Evolutionary conservation across 1,139 yeast genomes (phyloP), one percentile per base, ranked within the genome.

Genomic region (Scheffersomyces quercinus): DNA sequence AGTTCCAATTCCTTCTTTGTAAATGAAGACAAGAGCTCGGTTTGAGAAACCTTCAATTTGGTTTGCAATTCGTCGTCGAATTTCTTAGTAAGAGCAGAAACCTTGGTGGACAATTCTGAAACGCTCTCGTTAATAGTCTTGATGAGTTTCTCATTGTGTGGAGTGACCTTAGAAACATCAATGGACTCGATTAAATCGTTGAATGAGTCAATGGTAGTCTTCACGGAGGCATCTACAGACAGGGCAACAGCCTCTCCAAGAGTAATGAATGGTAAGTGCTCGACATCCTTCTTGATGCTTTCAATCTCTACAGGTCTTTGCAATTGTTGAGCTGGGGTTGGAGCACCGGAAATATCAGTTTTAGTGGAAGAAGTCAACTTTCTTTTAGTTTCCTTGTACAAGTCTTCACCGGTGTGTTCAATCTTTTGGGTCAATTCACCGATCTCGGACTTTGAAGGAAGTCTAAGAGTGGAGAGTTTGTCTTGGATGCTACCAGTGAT

Each of bases 11-110:
- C 82, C 48, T 77, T 77, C 52, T 73, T 69, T 48, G 85, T 79
- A 57, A 81, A 85, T 43, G 82, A 74, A 12, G 78, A 65, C 46
- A 77, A 71, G 59, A 84, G 76, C 49, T 81, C 80, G 28, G 76
- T 72, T 52, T 77, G 79, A 36, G 72, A 59, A 29, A 59, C 62
- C 56, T 69, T 68, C 49, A 73, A 61, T 50, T 69, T 67, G 32
- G 54, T 46, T 44, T 66, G 64, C 41, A 74, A 57, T 51, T 76
- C 79, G 24, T 67, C 68, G 35, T 74, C 74, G 42, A 81, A 67
- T 31, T 68, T 66, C 41, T 62, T 58, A 42, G 77, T 75, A 53
- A 67, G 67, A 35, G 62, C 45, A 41, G 64, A 61, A 48, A 74
- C 56, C 50, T 67, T 72, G 15, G 42, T 37, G 8, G 76, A 60